Evolutionary conservation across 108 stramenopile genomes (phyloP).

Genomic region (Cyclotella baltica): DNA sequence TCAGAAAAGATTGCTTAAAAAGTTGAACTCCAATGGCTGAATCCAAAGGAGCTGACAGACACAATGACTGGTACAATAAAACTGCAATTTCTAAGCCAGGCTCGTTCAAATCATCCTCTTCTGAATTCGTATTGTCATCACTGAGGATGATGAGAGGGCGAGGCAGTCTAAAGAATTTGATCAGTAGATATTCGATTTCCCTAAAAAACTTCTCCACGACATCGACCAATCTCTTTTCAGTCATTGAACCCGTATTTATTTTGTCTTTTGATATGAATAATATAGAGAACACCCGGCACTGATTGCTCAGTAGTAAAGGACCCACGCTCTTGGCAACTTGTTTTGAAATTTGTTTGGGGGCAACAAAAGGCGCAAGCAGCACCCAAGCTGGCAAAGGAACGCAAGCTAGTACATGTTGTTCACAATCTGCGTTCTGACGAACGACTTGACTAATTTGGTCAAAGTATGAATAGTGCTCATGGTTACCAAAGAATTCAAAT

Average conservation of each 20-base stretch:
- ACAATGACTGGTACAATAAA: constrained; percentile 27
- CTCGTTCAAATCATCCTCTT: background rate
- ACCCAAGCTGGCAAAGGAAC: constrained; percentile 39
- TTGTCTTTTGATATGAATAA: constrained; percentile 30
- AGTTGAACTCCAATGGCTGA: constrained; percentile 12
- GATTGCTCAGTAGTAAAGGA: constrained; percentile 22
- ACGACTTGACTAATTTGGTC: constrained; percentile 18
- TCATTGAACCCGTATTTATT: background rate
- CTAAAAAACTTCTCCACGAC: constrained; percentile 31
- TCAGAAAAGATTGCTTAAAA: constrained; percentile 37
- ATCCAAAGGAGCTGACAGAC: constrained; percentile 26
- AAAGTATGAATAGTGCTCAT: constrained; percentile 22
- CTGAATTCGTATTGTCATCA: background rate
- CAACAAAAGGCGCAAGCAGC: constrained; percentile 37
- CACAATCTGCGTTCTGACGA: background rate
- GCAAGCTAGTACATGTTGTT: background rate
- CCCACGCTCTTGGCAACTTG: constrained; percentile 31
- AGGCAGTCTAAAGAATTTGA: constrained; percentile 25
- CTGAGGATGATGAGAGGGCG: constrained; percentile 24
- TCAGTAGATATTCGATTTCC: constrained; percentile 39
- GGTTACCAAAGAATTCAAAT: constrained; percentile 27
- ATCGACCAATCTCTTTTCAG: background rate
- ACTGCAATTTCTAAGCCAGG: constrained; percentile 28
- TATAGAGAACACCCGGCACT: constrained; percentile 23
- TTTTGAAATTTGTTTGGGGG: constrained; percentile 2